phyloP scores from a whole-genome alignment of 768 basidiomycete species.

The Coprinopsis marcescibilis region DNA sequence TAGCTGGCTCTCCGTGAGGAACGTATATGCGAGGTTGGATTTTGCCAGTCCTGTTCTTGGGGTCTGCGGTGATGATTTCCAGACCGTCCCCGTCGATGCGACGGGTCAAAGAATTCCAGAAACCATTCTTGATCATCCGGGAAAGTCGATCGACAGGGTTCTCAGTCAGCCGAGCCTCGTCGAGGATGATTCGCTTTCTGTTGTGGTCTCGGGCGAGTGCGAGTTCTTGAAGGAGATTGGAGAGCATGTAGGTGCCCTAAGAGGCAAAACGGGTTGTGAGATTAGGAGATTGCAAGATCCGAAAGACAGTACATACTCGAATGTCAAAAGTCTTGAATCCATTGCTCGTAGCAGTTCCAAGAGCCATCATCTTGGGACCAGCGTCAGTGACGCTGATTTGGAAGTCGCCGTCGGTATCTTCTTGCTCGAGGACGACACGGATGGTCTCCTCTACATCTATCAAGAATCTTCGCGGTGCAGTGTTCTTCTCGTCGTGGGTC shows the following conservation, averaged over 20 bases:
- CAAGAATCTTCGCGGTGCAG: conserved; percentile 82
- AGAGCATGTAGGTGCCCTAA: conserved; percentile 98
- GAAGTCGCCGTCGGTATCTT: conserved; percentile 96
- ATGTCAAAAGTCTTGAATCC: conserved; percentile 98
- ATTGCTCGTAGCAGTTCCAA: conserved; percentile 96
- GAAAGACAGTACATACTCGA: conserved; percentile 47
- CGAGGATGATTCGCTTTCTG: conserved; percentile 94
- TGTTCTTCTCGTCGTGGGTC: conserved; percentile 89
- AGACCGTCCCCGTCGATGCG: conserved; percentile 96
- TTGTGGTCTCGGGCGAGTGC: conserved; percentile 94
- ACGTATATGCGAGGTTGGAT: conserved; percentile 93
- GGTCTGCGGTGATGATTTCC: conserved; percentile 96
- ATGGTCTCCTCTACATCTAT: conserved; percentile 99
- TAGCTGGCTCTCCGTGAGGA: conserved; percentile 86
- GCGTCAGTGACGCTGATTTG: conserved; percentile 96
- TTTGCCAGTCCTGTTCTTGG: conserved; percentile 92
- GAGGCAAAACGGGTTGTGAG: not conserved
- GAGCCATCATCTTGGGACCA: conserved; percentile 91
- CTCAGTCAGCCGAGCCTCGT: conserved; percentile 95
- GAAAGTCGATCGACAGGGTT: conserved; percentile 96
- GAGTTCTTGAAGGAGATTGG: conserved; percentile 97
- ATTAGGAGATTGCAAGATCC: not conserved
- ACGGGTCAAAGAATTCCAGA: conserved; percentile 96
- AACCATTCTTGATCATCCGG: conserved; percentile 95
- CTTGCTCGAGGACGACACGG: conserved; percentile 91